Percentiles rank a stretch among this genome's conserved stretches.
Conservation (phyloP, 352 stramenopile species). For the Globisporangium spinosum region DNA sequence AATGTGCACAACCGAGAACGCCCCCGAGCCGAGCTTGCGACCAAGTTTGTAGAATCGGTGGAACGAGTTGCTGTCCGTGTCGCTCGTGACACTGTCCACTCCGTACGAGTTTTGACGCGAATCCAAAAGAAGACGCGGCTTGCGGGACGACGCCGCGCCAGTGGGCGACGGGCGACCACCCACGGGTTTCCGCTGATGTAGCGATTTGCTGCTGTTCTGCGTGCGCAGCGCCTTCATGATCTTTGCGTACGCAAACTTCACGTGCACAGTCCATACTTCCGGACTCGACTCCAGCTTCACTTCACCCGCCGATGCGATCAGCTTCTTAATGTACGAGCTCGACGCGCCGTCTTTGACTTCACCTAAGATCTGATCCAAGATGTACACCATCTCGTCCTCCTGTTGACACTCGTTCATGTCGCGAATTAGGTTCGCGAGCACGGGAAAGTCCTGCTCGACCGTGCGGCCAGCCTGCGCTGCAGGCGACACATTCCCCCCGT, state of each 20-base stretch:
- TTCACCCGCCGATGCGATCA: constrained; percentile 67
- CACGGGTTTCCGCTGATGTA: constrained; percentile 13
- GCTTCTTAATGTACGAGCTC: constrained; percentile 68
- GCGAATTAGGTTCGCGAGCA: constrained; percentile 72
- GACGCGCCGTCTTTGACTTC: constrained; percentile 66
- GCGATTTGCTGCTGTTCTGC: constrained; percentile 17
- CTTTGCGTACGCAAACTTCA: constrained; percentile 69
- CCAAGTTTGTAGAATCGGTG: constrained; percentile 79
- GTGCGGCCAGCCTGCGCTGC: constrained; percentile 46
- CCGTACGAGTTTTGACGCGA: constrained; percentile 48
- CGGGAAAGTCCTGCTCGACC: constrained; percentile 66
- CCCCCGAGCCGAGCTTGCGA: constrained; percentile 80
- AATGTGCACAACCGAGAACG: constrained; percentile 88
- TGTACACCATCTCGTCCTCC: constrained; percentile 81
- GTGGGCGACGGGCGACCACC: constrained; percentile 20
- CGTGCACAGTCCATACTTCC: constrained; percentile 61
- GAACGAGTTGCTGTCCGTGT: constrained; percentile 39
- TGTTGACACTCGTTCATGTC: constrained; percentile 72
- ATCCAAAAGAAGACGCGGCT: constrained; percentile 15
- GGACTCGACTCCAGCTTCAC: constrained; percentile 59
- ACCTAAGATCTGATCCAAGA: constrained; percentile 75
- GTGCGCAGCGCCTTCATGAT: constrained; percentile 78
- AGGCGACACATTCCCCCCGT: constrained; percentile 31
- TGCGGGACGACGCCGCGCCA: background rate
- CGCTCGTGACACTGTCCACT: constrained; percentile 24